phyloP scores from a whole-genome alignment of 257 asterid genomes.

The Avicennia marina region DNA sequence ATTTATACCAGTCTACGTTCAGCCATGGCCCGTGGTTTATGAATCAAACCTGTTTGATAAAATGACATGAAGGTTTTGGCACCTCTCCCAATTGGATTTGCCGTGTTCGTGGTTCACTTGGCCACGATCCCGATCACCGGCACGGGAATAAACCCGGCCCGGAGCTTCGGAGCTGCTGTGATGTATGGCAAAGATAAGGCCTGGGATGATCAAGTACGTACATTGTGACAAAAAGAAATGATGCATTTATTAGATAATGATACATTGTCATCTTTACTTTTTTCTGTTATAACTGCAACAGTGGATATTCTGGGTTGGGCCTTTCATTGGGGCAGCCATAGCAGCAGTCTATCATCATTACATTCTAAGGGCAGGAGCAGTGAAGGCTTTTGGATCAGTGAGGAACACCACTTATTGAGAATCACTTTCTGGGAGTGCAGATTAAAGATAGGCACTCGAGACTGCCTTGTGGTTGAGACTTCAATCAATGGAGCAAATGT shows the following conservation, averaged over 20 bases:
- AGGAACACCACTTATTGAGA: slow-evolving; percentile 30
- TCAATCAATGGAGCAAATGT: neutral
- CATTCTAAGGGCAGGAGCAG: slow-evolving; percentile 47
- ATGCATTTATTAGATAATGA: neutral
- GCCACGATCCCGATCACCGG: slow-evolving; percentile 46
- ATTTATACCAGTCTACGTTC: neutral
- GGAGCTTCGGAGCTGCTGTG: slow-evolving; percentile 48
- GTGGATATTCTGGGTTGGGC: slow-evolving; percentile 69
- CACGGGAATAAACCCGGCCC: no score
- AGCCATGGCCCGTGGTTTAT: neutral
- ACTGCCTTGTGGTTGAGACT: no score
- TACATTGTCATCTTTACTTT: neutral
- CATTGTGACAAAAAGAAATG: no score
- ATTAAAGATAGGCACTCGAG: no score
- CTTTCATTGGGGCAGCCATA: slow-evolving; percentile 52
- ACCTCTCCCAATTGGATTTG: slow-evolving; percentile 54
- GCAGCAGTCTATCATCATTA: slow-evolving; percentile 50
- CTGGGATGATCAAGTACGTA: slow-evolving; percentile 43
- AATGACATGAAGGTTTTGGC: slow-evolving; percentile 39
- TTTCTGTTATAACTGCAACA: neutral
- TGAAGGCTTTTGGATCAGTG: slow-evolving; percentile 46
- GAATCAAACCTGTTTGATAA: neutral
- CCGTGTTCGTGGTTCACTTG: slow-evolving; percentile 49
- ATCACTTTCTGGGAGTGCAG: neutral
- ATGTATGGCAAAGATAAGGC: slow-evolving; percentile 27